These are phyloP conservation scores for Conticribra weissflogii DNA, from an alignment of 108 stramenopile genomes.

Conservation along the genomic window DNA sequence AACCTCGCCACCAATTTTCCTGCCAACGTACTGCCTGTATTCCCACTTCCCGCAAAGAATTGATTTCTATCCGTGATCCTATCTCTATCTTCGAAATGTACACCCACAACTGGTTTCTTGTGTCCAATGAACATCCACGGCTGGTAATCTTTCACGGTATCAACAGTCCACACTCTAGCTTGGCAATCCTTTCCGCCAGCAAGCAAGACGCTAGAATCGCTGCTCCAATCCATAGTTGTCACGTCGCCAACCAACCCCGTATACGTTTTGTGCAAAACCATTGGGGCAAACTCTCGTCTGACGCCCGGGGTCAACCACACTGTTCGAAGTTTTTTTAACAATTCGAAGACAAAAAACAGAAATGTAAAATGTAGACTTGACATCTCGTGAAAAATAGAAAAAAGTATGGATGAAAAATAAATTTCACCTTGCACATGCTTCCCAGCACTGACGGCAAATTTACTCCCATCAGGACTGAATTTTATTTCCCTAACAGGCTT, in stretches of 20 bases:
- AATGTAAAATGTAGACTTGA: no score
- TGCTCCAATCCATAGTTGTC: conserved; percentile 83
- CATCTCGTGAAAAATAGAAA: no score
- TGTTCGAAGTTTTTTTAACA: no score
- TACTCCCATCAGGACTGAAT: conserved; percentile 89
- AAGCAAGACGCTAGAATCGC: conserved; percentile 85
- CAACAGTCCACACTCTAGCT: conserved; percentile 88
- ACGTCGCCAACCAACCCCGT: conserved; percentile 91
- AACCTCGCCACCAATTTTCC: conserved; percentile 55
- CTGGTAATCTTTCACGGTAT: conserved; percentile 77
- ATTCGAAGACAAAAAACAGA: no score
- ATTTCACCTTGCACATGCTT: conserved; percentile 91
- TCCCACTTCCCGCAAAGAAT: conserved; percentile 35
- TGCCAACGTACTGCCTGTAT: conserved; percentile 36
- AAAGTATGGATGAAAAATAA: no score
- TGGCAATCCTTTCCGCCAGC: conserved; percentile 85
- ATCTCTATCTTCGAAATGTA: conserved; percentile 62
- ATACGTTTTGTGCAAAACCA: conserved; percentile 89
- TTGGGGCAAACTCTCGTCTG: conserved; percentile 91
- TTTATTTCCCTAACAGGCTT: conserved; percentile 72
- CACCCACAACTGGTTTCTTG: conserved; percentile 76
- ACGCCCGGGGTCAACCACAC: conserved; percentile 92
- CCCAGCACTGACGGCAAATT: conserved; percentile 92
- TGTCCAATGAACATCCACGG: conserved; percentile 88
- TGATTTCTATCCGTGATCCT: conserved; percentile 48